phyloP scores from a whole-genome alignment of 495 filamentous ascomycete genomes.

The Aspergillus bertholletiae region DNA sequence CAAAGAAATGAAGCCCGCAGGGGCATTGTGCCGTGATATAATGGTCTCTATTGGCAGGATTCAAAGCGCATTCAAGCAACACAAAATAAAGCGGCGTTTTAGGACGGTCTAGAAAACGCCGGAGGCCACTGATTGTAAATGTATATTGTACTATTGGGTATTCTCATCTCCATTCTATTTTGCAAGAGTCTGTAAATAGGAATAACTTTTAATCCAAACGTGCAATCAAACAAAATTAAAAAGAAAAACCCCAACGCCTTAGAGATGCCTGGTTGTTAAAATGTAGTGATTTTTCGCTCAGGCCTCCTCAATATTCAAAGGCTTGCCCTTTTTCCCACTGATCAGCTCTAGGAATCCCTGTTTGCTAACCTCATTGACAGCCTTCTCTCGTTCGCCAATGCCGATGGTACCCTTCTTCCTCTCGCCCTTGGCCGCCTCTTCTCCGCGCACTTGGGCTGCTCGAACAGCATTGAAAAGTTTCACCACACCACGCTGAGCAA shows the following conservation, averaged over 20 bases:
- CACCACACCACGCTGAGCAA: constrained; percentile 85
- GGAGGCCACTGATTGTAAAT: constrained; percentile 2
- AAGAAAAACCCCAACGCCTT: constrained; percentile 32
- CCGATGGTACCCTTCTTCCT: constrained; percentile 72
- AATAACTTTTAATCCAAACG: constrained; percentile 21
- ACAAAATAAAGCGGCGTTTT: no score
- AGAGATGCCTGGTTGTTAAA: constrained; percentile 33
- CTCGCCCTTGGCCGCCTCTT: constrained; percentile 66
- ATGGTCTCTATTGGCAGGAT: background rate
- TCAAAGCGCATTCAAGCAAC: background rate
- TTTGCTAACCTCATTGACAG: constrained; percentile 90
- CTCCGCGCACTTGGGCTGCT: constrained; percentile 81
- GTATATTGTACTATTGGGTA: constrained; percentile 15
- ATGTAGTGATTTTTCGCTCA: constrained; percentile 17
- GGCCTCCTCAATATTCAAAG: constrained; percentile 47
- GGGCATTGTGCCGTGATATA: background rate
- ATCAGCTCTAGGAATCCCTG: constrained; percentile 94
- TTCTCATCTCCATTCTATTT: constrained; percentile 21
- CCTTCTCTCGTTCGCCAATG: constrained; percentile 69
- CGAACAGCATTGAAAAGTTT: constrained; percentile 95
- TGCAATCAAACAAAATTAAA: constrained; percentile 8
- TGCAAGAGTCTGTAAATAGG: constrained; percentile 14
- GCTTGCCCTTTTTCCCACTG: constrained; percentile 51
- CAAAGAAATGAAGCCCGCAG: constrained; percentile 25
- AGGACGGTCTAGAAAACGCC: background rate